These are phyloP conservation scores for Silene conica DNA, from an alignment of 148 eudicot genomes.

Conservation along the genomic window DNA sequence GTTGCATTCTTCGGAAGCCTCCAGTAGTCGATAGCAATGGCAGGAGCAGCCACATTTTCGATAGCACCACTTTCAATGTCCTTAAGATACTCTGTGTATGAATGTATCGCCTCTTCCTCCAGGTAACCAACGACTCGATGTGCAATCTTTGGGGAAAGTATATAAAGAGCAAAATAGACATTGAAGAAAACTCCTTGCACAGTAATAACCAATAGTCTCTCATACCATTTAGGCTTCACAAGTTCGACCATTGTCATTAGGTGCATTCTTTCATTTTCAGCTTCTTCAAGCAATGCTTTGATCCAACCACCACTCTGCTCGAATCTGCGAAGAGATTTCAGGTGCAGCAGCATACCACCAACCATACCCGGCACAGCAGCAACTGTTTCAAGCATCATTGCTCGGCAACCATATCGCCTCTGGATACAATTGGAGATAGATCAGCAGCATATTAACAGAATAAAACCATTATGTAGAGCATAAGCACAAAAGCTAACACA, in stretches of 20 bases:
- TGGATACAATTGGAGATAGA: conserved; percentile 15
- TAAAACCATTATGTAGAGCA: background rate
- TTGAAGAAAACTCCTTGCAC: conserved; percentile 87
- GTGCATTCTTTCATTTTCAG: conserved; percentile 97
- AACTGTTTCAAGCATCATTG: conserved; percentile 97
- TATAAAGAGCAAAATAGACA: conserved; percentile 58
- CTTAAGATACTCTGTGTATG: conserved; percentile 77
- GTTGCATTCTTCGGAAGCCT: conserved; percentile 77
- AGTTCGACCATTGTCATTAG: conserved; percentile 93
- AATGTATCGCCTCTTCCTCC: conserved; percentile 93
- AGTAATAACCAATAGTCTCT: conserved; percentile 67
- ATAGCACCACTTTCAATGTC: conserved; percentile 74
- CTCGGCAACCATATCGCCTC: conserved; percentile 89
- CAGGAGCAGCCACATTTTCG: conserved; percentile 80
- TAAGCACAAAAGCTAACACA: background rate
- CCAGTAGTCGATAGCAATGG: conserved; percentile 91
- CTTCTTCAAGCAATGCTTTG: conserved; percentile 89
- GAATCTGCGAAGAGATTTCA: conserved; percentile 74
- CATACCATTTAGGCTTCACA: conserved; percentile 84
- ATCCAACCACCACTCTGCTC: conserved; percentile 95
- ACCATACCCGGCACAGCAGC: conserved; percentile 96
- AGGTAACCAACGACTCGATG: conserved; percentile 88
- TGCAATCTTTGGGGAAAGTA: conserved; percentile 78
- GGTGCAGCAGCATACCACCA: conserved; percentile 79
- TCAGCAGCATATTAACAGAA: background rate